phyloP scores from a whole-genome alignment of 345 rosid genomes.

The Streptanthus diversifolius region DNA sequence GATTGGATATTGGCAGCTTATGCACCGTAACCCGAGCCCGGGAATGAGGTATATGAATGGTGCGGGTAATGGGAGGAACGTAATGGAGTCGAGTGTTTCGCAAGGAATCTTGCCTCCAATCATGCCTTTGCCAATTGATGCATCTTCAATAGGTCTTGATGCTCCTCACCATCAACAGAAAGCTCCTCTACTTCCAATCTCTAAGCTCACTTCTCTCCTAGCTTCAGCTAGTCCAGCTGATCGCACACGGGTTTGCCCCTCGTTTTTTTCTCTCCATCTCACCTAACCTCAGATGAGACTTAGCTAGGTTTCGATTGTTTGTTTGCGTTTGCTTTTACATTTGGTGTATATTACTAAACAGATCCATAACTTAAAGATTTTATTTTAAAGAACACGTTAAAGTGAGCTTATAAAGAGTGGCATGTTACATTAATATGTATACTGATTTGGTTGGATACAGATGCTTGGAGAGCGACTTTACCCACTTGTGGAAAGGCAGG shows the following conservation, averaged over 20 bases:
- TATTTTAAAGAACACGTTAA: neutral
- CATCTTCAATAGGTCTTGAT: slow-evolving; percentile 32
- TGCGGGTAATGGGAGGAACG: slow-evolving; percentile 35
- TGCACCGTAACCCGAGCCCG: slow-evolving; percentile 38
- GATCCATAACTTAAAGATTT: neutral
- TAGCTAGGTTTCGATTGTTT: neutral
- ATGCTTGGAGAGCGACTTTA: slow-evolving; percentile 73
- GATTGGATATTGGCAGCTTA: slow-evolving; percentile 21
- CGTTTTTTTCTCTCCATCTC: neutral
- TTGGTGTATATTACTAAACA: neutral
- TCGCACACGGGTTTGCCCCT: slow-evolving; percentile 35
- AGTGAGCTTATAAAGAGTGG: neutral
- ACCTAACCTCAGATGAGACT: neutral
- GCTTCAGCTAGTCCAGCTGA: slow-evolving; percentile 45
- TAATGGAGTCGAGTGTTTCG: slow-evolving; percentile 32
- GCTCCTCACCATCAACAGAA: slow-evolving; percentile 15
- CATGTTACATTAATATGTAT: neutral
- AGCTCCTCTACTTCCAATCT: slow-evolving; percentile 14
- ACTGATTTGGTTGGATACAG: slow-evolving; percentile 55
- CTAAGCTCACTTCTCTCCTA: slow-evolving; percentile 53
- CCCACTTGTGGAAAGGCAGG: slow-evolving; percentile 58
- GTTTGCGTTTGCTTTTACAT: neutral
- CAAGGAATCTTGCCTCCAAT: slow-evolving; percentile 40
- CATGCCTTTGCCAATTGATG: slow-evolving; percentile 43
- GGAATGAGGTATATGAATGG: slow-evolving; percentile 48